phyloP scores from a whole-genome alignment of 1,139 yeast genomes.

The Pichia sp. region DNA sequence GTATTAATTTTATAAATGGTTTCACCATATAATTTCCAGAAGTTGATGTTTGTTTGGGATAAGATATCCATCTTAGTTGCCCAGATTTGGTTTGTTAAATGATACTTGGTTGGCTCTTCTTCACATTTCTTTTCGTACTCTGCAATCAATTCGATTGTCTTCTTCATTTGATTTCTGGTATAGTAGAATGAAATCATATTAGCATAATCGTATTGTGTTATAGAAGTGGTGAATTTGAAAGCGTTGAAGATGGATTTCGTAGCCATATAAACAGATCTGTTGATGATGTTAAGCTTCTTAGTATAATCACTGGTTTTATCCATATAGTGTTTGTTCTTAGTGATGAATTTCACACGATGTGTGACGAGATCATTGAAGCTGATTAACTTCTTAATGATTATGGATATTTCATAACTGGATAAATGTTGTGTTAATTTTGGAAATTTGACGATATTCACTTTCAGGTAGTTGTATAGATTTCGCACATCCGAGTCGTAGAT shows the following conservation, averaged over 20 bases:
- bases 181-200: slow-evolving; percentile 24
- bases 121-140: slow-evolving; percentile 20
- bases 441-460: slow-evolving; percentile 3
- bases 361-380: slow-evolving; percentile 1
- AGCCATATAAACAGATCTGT: slow-evolving; percentile 5
- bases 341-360: slow-evolving; percentile 11
- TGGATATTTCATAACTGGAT: slow-evolving; percentile 12
- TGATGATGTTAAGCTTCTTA: not conserved
- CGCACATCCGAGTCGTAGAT: slow-evolving; percentile 6
- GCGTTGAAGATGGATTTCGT: slow-evolving; percentile 10
- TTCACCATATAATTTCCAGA: slow-evolving; percentile 28
- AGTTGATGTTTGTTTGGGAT: slow-evolving; percentile 23
- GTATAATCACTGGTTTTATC: not conserved
- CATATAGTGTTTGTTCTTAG: slow-evolving; percentile 3
- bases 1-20: slow-evolving; percentile 18
- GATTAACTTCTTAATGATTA: slow-evolving; percentile 14
- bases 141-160: slow-evolving; percentile 23
- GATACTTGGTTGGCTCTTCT: not conserved
- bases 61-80: slow-evolving; percentile 26
- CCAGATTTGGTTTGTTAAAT: slow-evolving; percentile 28
- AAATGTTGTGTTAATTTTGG: not conserved
- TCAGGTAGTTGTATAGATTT: slow-evolving; percentile 8
- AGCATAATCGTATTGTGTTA: slow-evolving; percentile 26
- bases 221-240: not conserved
- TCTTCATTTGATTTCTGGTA: slow-evolving; percentile 14